These are phyloP conservation scores for Colletotrichum simmondsii DNA, from an alignment of 2,329 filamentous ascomycete genomes.

Conservation along the genomic window DNA sequence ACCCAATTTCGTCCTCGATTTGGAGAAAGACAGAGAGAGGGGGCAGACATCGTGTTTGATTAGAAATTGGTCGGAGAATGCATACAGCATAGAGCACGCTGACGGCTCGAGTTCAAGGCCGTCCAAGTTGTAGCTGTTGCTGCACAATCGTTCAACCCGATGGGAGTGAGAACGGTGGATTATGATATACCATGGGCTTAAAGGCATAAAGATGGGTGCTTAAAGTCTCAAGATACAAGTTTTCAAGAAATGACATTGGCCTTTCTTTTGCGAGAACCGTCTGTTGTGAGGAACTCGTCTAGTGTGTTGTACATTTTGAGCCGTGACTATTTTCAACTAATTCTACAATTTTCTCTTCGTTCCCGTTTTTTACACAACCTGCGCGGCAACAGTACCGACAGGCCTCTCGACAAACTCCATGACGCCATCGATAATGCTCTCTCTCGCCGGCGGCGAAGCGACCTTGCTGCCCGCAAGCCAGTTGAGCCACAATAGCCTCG, in stretches of 20 bases:
- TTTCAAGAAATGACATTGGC: not conserved
- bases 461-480: conserved; percentile 90
- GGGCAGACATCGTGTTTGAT: not conserved
- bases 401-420: conserved; percentile 90
- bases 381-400: conserved; percentile 85
- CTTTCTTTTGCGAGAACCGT: too few relatives aligned
- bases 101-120: conserved; percentile 13
- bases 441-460: conserved; percentile 83
- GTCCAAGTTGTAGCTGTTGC: conserved; percentile 16
- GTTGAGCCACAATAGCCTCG: conserved; percentile 86
- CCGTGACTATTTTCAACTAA: conserved; percentile 17
- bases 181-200: conserved; percentile 17
- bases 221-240: not conserved
- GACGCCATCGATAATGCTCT: conserved; percentile 86
- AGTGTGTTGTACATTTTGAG: conserved; percentile 36
- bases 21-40: not conserved
- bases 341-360: conserved; percentile 34
- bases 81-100: not conserved
- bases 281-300: not conserved
- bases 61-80: not conserved
- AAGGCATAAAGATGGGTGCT: not conserved
- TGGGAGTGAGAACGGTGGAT: not conserved
- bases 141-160: not conserved
- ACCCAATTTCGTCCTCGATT: not conserved
- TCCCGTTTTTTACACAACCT: conserved; percentile 63